These are phyloP conservation scores for Rhododendron henanense DNA, from an alignment of 148 eudicot genomes.

Conservation along the genomic window DNA sequence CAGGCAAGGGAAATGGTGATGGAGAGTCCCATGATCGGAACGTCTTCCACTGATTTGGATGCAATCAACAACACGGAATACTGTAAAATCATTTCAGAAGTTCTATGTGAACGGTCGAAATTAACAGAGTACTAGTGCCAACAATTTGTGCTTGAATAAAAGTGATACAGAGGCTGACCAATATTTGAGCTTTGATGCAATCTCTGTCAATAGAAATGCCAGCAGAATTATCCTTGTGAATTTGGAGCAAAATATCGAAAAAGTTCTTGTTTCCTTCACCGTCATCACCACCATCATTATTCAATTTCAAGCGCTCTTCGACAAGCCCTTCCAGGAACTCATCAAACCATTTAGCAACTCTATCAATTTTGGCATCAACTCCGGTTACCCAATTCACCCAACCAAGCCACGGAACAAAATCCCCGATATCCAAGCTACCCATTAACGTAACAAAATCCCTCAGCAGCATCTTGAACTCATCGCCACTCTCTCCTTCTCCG, in stretches of 20 bases:
- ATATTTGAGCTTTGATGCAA: not conserved
- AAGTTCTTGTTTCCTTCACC: not conserved
- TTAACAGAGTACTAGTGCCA: not conserved
- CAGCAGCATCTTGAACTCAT: conserved; percentile 23
- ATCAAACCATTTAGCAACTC: conserved; percentile 21
- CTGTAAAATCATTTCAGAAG: not conserved
- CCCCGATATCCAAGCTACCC: conserved; percentile 24
- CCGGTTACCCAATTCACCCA: conserved; percentile 31
- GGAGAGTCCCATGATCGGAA: not conserved
- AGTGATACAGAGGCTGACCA: not conserved
- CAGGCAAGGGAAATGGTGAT: not conserved
- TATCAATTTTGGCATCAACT: conserved; percentile 14
- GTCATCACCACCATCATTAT: not conserved
- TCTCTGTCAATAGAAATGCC: not conserved
- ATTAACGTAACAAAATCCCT: conserved; percentile 23
- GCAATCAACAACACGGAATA: not conserved
- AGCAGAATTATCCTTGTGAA: not conserved
- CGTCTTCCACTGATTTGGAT: not conserved
- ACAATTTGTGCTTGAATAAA: not conserved
- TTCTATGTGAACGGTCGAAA: not conserved
- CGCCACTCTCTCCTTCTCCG: conserved; percentile 17
- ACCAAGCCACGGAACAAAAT: conserved; percentile 33
- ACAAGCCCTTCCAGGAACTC: conserved; percentile 23
- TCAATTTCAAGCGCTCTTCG: conserved; percentile 1
- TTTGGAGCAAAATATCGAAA: not conserved